Conservation (phyloP, 139 green algal genomes). For the Coelastrella sp. region DNA sequence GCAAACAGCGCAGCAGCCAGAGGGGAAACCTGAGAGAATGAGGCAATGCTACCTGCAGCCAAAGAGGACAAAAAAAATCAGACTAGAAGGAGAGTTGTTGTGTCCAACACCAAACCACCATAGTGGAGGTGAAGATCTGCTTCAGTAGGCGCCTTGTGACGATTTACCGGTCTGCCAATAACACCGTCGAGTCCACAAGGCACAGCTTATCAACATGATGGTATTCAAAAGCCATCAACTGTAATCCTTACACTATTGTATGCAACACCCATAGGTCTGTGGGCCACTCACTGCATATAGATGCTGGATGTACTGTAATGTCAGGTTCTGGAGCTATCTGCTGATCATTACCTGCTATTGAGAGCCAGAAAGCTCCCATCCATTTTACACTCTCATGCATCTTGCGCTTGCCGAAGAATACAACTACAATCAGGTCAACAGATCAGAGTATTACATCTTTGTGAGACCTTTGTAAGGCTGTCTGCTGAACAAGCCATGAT, state of each 20-base stretch:
- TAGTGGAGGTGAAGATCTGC: no score
- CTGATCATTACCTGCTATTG: conserved; percentile 50
- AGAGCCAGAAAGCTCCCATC: conserved; percentile 76
- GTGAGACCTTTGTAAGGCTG: no score
- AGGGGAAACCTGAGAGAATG: conserved; percentile 52
- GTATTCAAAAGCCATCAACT: no score
- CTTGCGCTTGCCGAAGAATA: conserved; percentile 72
- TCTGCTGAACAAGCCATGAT: no score
- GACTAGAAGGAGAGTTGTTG: no score
- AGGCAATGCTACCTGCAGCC: conserved; percentile 52
- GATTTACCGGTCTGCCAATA: no score
- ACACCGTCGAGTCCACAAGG: no score
- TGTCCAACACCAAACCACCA: no score
- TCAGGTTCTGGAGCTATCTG: not conserved
- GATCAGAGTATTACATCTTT: not conserved
- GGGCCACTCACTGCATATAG: not conserved
- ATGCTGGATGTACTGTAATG: not conserved
- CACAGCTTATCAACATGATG: no score
- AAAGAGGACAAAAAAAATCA: not conserved
- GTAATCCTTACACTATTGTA: no score
- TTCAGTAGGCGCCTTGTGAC: no score
- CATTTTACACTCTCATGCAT: conserved; percentile 63
- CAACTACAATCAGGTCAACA: conserved; percentile 37
- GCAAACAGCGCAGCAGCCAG: conserved; percentile 58
- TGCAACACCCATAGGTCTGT: no score